Conservation (phyloP, 164 flowering plant genomes). For the Piper longum region DNA sequence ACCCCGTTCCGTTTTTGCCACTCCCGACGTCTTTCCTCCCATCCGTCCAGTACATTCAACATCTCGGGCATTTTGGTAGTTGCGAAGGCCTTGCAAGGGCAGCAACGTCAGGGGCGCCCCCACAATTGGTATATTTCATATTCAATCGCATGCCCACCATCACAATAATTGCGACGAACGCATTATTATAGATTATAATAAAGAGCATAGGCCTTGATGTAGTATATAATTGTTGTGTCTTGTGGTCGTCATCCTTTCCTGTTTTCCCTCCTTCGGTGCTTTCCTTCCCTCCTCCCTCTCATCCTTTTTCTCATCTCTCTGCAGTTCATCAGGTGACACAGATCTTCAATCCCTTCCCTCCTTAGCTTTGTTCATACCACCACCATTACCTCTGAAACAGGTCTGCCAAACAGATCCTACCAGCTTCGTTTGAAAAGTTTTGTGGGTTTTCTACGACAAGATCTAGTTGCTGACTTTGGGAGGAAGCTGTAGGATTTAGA, state of each 20-base stretch:
- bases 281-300: constrained; percentile 5
- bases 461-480: constrained; percentile 9
- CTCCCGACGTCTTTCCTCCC: not conserved
- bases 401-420: constrained; percentile 6
- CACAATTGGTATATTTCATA: not conserved
- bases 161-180: constrained; percentile 1
- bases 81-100: not conserved
- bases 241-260: constrained; percentile 20
- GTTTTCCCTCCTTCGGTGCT: constrained; percentile 15
- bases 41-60: not conserved
- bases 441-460: not conserved
- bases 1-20: constrained; percentile 9
- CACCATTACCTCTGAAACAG: constrained; percentile 1
- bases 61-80: not conserved
- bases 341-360: constrained; percentile 7
- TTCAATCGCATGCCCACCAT: constrained; percentile 2
- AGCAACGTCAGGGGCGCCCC: not conserved
- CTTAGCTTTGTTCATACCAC: constrained; percentile 8
- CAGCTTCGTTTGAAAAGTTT: constrained; percentile 7
- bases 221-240: constrained; percentile 22
- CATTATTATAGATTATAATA: not conserved
- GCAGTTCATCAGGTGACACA: constrained; percentile 16
- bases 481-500: not conserved
- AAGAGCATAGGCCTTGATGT: not conserved
- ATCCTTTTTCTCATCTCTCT: constrained; percentile 8